Percentiles rank a stretch among this genome's conserved stretches.
phyloP scores from a whole-genome alignment of 495 filamentous ascomycete species.

The Penicillium alfredii region DNA sequence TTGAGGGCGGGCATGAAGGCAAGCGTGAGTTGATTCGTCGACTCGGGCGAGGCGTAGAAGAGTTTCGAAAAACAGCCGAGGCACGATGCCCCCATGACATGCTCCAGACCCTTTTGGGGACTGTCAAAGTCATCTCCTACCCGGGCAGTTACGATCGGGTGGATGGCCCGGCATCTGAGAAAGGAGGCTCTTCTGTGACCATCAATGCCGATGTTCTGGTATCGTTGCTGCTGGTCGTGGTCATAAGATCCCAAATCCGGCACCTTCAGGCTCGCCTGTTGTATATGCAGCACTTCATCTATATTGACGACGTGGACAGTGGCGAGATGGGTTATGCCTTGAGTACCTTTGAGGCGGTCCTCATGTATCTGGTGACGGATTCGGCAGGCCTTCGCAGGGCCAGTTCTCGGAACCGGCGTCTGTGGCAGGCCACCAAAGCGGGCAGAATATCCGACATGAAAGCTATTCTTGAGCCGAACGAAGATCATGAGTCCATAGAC shows the following conservation, averaged over 20 bases:
- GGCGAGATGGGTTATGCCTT: conserved; percentile 96
- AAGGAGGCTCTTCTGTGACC: conserved; percentile 58
- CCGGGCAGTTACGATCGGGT: conserved; percentile 32
- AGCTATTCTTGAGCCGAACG: conserved; percentile 68
- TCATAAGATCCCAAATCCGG: conserved; percentile 85
- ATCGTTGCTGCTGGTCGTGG: conserved; percentile 83
- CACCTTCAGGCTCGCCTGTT: conserved; percentile 80
- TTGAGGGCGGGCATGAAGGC: conserved; percentile 63
- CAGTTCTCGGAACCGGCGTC: conserved; percentile 73
- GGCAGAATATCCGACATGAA: conserved; percentile 71
- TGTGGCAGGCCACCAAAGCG: conserved; percentile 80
- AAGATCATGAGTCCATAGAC: conserved; percentile 40
- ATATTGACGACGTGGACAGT: conserved; percentile 93
- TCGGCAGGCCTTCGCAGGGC: conserved; percentile 74
- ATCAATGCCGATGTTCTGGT: conserved; percentile 96
- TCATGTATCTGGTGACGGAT: conserved; percentile 82
- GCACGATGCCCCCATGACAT: conserved; percentile 90
- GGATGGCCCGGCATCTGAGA: conserved; percentile 46
- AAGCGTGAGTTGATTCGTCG: conserved; percentile 69
- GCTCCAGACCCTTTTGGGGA: conserved; percentile 81
- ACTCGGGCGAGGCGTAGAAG: conserved; percentile 72
- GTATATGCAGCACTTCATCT: conserved; percentile 95
- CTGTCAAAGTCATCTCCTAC: conserved; percentile 74
- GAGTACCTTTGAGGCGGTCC: conserved; percentile 92
- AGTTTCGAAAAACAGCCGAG: conserved; percentile 79